phyloP scores from a whole-genome alignment of 2,329 filamentous ascomycete species.

The Parasarocladium wereldwijsianum region DNA sequence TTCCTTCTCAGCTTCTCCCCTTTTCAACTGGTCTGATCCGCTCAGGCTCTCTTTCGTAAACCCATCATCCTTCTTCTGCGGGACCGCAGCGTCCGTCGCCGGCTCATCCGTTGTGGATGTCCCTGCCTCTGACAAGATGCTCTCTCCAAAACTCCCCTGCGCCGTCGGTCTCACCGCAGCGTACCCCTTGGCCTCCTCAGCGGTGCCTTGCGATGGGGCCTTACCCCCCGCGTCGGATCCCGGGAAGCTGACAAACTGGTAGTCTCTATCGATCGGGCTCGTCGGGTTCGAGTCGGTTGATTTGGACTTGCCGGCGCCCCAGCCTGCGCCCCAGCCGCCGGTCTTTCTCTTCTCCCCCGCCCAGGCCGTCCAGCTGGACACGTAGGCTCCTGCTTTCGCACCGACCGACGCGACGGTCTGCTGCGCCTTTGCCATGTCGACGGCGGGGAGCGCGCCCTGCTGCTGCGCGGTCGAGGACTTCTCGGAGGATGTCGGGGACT shows the following conservation, averaged over 20 bases:
- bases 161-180: constrained; percentile 16
- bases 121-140: constrained; percentile 25
- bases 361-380: constrained; percentile 56
- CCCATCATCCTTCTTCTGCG: no score
- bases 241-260: constrained; percentile 19
- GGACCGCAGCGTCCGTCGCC: constrained; percentile 5
- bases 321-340: constrained; percentile 27
- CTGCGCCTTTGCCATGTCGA: constrained; percentile 25
- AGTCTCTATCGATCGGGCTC: constrained; percentile 22
- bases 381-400: constrained; percentile 45
- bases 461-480: constrained; percentile 11
- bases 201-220: constrained; percentile 14
- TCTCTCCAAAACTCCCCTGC: constrained; percentile 29
- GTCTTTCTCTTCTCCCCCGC: constrained; percentile 60
- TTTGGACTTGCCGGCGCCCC: constrained; percentile 19
- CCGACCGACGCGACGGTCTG: constrained; percentile 33
- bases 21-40: no score
- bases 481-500: constrained; percentile 8
- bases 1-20: background rate
- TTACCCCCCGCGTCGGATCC: no score
- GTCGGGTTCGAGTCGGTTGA: constrained; percentile 16
- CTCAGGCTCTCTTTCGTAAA: background rate
- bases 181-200: no score
- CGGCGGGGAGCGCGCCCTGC: constrained; percentile 4
- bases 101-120: constrained; percentile 11